Evolutionary conservation across 1,139 yeast species (phyloP).

Genomic region (Kluyveromyces sp.): DNA sequence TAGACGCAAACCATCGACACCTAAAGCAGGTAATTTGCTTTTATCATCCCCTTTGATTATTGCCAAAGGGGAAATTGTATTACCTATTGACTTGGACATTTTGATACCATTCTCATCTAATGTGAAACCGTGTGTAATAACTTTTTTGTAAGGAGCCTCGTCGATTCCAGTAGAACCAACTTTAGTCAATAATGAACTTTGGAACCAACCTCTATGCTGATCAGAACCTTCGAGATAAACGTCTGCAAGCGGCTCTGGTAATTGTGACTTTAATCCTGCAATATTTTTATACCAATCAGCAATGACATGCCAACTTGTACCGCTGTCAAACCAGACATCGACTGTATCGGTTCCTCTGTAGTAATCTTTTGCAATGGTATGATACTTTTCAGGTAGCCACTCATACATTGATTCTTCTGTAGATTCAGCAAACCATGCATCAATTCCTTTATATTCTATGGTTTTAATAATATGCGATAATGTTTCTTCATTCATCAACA

Average conservation of each 20-base stretch:
- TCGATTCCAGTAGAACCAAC: slow-evolving; percentile 39
- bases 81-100: slow-evolving; percentile 92
- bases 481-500: slow-evolving; percentile 28
- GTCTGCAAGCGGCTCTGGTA: slow-evolving; percentile 48
- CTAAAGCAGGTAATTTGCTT: slow-evolving; percentile 56
- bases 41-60: slow-evolving; percentile 61
- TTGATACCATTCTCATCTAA: slow-evolving; percentile 79
- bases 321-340: slow-evolving; percentile 99
- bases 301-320: slow-evolving; percentile 81
- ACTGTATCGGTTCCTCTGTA: slow-evolving; percentile 78
- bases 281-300: slow-evolving; percentile 33
- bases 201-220: slow-evolving; percentile 99
- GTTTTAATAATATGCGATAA: slow-evolving; percentile 29
- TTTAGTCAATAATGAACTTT: slow-evolving; percentile 79
- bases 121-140: slow-evolving; percentile 90
- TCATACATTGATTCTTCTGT: slow-evolving; percentile 41
- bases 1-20: slow-evolving; percentile 83
- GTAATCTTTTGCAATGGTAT: slow-evolving; percentile 36
- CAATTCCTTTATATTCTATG: slow-evolving; percentile 44
- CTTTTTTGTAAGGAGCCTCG: slow-evolving; percentile 62
- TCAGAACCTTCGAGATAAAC: slow-evolving; percentile 90
- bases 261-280: slow-evolving; percentile 15
- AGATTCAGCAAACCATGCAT: slow-evolving; percentile 67
- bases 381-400: slow-evolving; percentile 61
- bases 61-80: slow-evolving; percentile 61